phyloP scores from a whole-genome alignment of 495 filamentous ascomycete genomes.

The Hypoxylon cercidicola region DNA sequence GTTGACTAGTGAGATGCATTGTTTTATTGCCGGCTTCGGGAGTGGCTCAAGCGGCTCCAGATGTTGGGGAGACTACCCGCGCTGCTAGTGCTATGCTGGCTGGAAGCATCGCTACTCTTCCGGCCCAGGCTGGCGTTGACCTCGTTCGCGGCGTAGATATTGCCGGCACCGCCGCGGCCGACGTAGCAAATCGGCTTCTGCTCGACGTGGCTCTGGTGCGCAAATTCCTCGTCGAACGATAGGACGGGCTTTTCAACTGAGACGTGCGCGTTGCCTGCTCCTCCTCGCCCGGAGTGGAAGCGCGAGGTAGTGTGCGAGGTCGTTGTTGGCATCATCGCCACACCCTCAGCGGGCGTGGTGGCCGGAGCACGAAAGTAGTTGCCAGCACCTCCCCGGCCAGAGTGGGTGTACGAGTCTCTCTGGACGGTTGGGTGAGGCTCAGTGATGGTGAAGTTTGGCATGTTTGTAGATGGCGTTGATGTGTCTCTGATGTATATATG shows the following conservation, averaged over 20 bases:
- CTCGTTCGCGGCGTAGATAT: conserved; percentile 61
- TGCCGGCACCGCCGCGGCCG: conserved; percentile 90
- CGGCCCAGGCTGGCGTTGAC: conserved; percentile 20
- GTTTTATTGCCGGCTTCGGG: conserved; percentile 14
- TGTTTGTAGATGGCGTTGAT: conserved; percentile 41
- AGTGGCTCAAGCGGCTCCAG: conserved; percentile 37
- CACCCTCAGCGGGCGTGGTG: conserved; percentile 61
- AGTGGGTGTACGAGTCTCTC: conserved; percentile 71
- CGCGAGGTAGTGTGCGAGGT: conserved; percentile 54
- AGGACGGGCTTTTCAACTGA: conserved; percentile 74
- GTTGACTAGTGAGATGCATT: background rate
- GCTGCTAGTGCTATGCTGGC: conserved; percentile 46
- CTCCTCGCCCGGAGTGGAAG: conserved; percentile 86
- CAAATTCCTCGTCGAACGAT: conserved; percentile 92
- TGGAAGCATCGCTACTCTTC: conserved; percentile 40
- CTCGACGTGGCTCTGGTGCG: conserved; percentile 69
- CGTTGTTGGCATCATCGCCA: conserved; percentile 45
- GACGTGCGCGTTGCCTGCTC: conserved; percentile 86
- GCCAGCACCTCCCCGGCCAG: conserved; percentile 88
- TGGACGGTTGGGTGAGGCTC: conserved; percentile 83
- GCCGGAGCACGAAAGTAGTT: conserved; percentile 80
- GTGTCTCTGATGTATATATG: conserved; percentile 21
- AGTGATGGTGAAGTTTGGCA: conserved; percentile 71
- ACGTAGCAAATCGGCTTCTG: conserved; percentile 71
- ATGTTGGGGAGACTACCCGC: conserved; percentile 44